Percentiles rank a stretch among this genome's conserved stretches.
phyloP scores from a whole-genome alignment of 2,329 filamentous ascomycete genomes.

The Plenodomus tracheiphilus region DNA sequence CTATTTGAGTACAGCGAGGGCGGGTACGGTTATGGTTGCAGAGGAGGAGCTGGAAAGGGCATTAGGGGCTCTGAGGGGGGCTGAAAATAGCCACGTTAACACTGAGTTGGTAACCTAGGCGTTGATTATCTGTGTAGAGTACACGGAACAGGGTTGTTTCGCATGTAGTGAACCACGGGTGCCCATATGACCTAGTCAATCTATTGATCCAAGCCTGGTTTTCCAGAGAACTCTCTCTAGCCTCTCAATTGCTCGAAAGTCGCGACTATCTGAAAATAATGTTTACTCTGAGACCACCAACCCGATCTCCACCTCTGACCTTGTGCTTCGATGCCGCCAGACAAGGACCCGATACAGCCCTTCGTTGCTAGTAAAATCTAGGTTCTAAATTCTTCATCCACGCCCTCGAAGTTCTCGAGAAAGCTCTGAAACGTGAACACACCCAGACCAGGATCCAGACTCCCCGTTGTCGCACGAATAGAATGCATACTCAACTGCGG shows the following conservation, averaged over 20 bases:
- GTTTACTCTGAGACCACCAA: too few species aligned
- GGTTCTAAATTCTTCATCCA: slow-evolving; percentile 73
- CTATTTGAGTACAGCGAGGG: slow-evolving; percentile 85
- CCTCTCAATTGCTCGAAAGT: too few species aligned
- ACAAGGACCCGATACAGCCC: too few species aligned
- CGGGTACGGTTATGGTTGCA: slow-evolving; percentile 85
- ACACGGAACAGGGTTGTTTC: too few species aligned
- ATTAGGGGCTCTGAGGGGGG: slow-evolving; percentile 65
- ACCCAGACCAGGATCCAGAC: slow-evolving; percentile 82
- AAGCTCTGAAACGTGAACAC: slow-evolving; percentile 89
- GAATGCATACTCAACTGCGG: slow-evolving; percentile 94
- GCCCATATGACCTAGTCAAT: too few species aligned
- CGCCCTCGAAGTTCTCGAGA: slow-evolving; percentile 80
- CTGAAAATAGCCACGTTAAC: too few species aligned
- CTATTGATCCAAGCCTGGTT: too few species aligned
- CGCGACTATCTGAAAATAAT: too few species aligned
- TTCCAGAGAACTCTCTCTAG: too few species aligned
- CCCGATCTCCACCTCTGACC: too few species aligned
- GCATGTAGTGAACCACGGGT: too few species aligned
- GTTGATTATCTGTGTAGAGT: neutral
- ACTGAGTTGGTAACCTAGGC: neutral
- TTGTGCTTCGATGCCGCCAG: too few species aligned
- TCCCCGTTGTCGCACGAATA: slow-evolving; percentile 84
- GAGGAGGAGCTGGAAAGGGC: slow-evolving; percentile 74
- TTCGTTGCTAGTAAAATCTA: neutral